Conservation (phyloP, 129 eudicot genomes). For the Flaveria linearis region DNA sequence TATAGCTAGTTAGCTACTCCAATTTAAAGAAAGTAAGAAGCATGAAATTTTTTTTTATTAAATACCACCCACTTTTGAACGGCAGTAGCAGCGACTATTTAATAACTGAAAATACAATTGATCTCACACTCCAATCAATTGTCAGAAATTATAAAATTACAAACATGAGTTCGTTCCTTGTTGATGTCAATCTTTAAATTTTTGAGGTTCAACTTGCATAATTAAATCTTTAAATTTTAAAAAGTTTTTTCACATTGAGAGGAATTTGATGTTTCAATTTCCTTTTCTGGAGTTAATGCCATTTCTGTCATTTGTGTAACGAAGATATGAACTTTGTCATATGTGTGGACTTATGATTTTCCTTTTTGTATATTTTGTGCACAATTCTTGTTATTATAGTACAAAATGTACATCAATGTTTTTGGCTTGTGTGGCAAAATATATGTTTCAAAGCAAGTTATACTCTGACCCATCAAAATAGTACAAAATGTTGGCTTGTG, state of each 20-base stretch:
- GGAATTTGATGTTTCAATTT: slow-evolving; percentile 16
- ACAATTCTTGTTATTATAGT: neutral
- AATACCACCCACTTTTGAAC: no score
- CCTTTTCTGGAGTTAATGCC: slow-evolving; percentile 7
- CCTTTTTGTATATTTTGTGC: no score
- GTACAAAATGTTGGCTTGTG: neutral
- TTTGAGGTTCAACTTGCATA: neutral
- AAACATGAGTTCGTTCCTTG: neutral
- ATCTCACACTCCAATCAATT: no score
- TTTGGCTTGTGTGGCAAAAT: neutral
- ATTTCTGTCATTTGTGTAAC: neutral
- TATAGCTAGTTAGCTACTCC: no score
- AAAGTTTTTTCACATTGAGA: neutral
- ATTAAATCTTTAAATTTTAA: neutral
- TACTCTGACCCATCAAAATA: no score
- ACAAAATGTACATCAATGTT: neutral
- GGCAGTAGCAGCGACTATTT: no score
- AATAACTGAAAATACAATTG: no score
- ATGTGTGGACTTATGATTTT: neutral
- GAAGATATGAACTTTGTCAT: neutral
- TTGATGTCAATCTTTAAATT: neutral
- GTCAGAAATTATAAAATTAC: no score
- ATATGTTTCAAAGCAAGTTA: neutral
- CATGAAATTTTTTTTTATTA: no score
- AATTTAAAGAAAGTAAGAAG: no score